Conservation (phyloP, 192 early-diverging fungal genomes). For the Ambispora gerdemannii region DNA sequence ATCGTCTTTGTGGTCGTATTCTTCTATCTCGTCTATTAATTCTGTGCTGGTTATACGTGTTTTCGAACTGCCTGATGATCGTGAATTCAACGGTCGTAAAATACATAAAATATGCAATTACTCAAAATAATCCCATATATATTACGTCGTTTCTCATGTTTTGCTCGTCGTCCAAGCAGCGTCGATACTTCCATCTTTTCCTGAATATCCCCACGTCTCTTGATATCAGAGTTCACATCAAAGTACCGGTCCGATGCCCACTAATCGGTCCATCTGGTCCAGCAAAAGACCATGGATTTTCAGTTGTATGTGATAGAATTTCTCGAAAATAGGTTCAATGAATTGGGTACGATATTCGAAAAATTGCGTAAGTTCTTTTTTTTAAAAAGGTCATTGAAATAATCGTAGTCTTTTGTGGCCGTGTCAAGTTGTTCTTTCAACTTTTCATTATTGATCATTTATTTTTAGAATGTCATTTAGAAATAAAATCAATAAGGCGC, state of each 20-base stretch:
- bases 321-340: conserved; percentile 84
- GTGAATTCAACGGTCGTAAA: neutral
- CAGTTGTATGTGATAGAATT: conserved; percentile 81
- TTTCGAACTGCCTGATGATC: too few relatives aligned
- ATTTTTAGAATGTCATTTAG: neutral
- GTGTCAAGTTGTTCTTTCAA: conserved; percentile 69
- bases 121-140: too few relatives aligned
- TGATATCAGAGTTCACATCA: conserved; percentile 47
- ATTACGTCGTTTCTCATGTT: conserved; percentile 33
- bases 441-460: conserved; percentile 25
- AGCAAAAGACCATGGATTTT: conserved; percentile 70
- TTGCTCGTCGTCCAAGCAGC: neutral
- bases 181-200: conserved; percentile 32
- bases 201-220: conserved; percentile 35
- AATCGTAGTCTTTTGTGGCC: conserved; percentile 83
- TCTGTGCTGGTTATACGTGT: neutral
- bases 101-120: neutral
- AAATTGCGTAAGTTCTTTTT: conserved; percentile 75
- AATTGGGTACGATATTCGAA: conserved; percentile 70
- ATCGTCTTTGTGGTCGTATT: conserved; percentile 1
- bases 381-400: conserved; percentile 78
- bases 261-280: conserved; percentile 52
- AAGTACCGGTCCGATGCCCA: conserved; percentile 51
- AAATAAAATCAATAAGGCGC: too few relatives aligned
- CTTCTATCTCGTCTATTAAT: neutral